Evolutionary conservation across 257 asterid genomes (phyloP).

Genomic region (Voacanga thouarsii): DNA sequence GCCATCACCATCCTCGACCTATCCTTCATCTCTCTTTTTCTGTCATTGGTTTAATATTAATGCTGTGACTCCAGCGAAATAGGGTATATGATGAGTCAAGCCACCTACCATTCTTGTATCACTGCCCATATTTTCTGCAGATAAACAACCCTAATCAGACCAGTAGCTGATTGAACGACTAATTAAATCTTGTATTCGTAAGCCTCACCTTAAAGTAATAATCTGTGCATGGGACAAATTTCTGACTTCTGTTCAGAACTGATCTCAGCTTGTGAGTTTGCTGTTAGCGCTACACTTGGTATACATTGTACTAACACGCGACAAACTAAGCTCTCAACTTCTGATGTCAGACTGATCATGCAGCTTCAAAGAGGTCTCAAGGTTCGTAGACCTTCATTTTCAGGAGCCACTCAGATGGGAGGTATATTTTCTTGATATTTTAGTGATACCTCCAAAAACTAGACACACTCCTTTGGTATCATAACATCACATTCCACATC

Average conservation of each 20-base stretch:
- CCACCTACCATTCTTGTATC: not conserved
- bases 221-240: not conserved
- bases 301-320: not conserved
- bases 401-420: conserved; percentile 1
- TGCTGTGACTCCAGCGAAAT: too few species aligned
- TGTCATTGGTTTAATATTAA: not conserved
- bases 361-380: not conserved
- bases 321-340: not conserved
- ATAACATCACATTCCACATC: conserved; percentile 13
- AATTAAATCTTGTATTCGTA: not conserved
- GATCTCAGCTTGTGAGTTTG: not conserved
- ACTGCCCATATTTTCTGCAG: not conserved
- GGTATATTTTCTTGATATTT: not conserved
- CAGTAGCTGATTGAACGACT: not conserved
- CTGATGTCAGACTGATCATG: not conserved
- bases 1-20: not conserved
- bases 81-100: too few species aligned
- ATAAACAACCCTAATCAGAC: not conserved
- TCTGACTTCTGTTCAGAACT: not conserved
- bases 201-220: conserved; percentile 1
- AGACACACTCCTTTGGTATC: not conserved
- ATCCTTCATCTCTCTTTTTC: not conserved
- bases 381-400: not conserved
- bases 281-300: not conserved
- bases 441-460: not conserved